Base-by-base conservation (phyloP, 352 stramenopile genomes). In the Phytophthora pseudosyringae region DNA sequence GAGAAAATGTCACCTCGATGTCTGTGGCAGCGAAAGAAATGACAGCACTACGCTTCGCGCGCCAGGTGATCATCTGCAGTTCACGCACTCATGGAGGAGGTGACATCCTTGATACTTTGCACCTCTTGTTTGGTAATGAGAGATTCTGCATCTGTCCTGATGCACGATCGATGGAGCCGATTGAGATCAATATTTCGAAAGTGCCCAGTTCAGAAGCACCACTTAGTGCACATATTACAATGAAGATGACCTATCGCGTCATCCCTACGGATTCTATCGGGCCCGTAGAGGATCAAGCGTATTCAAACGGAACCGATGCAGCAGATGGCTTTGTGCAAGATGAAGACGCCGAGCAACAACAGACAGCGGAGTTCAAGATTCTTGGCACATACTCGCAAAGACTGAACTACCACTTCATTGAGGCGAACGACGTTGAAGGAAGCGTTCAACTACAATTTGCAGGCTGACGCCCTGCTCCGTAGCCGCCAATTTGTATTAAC, bases 51-150 rank as follows among this genome's bases (percentile, higher is more conserved):
- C 65, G 75, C 5, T 89, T 90, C 41, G 76, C 78, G 4, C 70
- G 68, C 9, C 69, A 87, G 35, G 64, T 93, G 13, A 68, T 93
- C 9, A 70, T 93, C 16, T 76, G 67, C 43, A 88, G 84, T 47
- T 84, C 81, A 21, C 78, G 84, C 4, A 93, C 81, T 3, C 71
- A 88, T 21, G 81, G 81, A 5, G 81, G 80, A 0, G 84, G 80
- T 4, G 84, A 93, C 46, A 89, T 93, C 38, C 64, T 90, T 5
- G 82, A 93, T 51, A 75, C 75, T 3, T 67, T 91, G 36, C 77
- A 89, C 25, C 36, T 87, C 1, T 57, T 88, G 18, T 71, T 91
- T 46, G 64, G 67, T 7, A 80, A 61, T 28, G 61, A 81, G 12
- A 65, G 73, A 8, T 83, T 78, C 49, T 88, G 66, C 53, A 76